Evolutionary conservation across 352 stramenopile genomes (phyloP), one percentile per base, ranked within the genome.

Genomic region (Pythium sp.): DNA sequence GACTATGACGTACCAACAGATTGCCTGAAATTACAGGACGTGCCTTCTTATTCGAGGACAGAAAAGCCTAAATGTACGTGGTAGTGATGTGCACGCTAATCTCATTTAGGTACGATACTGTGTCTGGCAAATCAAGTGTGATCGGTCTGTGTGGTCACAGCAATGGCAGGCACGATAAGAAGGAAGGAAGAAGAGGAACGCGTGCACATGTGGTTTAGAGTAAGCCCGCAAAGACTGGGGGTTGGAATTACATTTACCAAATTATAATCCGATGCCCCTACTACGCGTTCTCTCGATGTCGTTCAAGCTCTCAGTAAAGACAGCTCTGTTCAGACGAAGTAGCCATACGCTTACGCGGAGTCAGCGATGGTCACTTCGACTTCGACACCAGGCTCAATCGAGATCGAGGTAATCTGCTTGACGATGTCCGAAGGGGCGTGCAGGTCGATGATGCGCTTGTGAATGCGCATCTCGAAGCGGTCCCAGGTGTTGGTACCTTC

Each of bases 401-500:
- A 97, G 87, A 99, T 99, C 72, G 92, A 98, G 65, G 98, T 99
- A 82, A 99, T 99, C 86, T 99, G 94, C 95, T 99, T 99, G 67
- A 99, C 97, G 70, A 99, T 98, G 87, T 99, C 97, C 77, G 96
- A 98, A 57, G 98, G 96, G 66, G 97, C 95, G 82, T 99, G 92
- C 68, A 99, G 85, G 81, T 99, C 98, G 80, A 99, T 98, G 80
- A 99, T 98, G 76, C 98, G 95, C 95, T 99, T 99, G 91, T 98
- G 93, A 76, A 98, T 97, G 80, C 97, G 93, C 97, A 99, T 99
- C 84, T 99, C 97, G 84, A 99, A 99, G 71, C 96, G 89, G 86
- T 99, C 98, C 94, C 96, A 99, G 54, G 97, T 99, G 91, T 99
- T 99, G 91, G 98, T 99, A 97, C 98, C 98, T 72, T 96, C 89